Base-by-base conservation (phyloP, 1,284 basidiomycete species). In the Ceratobasidium sp. region DNA sequence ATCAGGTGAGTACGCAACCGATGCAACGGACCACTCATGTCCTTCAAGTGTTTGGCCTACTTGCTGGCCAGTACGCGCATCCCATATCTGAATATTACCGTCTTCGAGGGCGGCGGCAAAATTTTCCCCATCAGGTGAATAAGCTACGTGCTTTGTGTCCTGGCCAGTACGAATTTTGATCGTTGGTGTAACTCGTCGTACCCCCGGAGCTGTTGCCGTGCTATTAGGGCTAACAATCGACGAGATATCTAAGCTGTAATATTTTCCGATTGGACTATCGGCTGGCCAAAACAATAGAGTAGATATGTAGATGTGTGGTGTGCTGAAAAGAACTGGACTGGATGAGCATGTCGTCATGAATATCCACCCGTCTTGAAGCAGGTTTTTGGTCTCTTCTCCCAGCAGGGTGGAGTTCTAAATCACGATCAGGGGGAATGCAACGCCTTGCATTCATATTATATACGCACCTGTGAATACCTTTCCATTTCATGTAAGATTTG, bases 1-100 rank as follows among this genome's bases (percentile, higher is more conserved):
- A 58, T 72, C 64, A 1, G 64, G 50, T 10, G 71, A 72, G 23
- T 50, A 72, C 16, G 32, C 32, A 28, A 59, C 64, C 12, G 12
- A 72, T 1, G 3, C 18, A 30, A 73, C 50, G 8, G 4, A 3
- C 23, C 39, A n/a, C n/a, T 69, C 71, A 58, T 73, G 72, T 5
- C 72, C 67, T n/a, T 73, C 70, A 14, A 72, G 8, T 9, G 65
- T 18, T 6, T 41, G 48, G 2, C 53, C 55, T 1, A 64, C 3
- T 14, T 1, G 41, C 36, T 41, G 34, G 9, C 34, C 30, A 4
- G 57, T 59, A 14, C 12, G 30, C 10, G 52, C 50, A 39, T 71
- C 61, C 65, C 71, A 71, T 9, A 72, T 28, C 18, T 52, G 65
- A 21, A 72, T 45, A 6, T 21, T 43, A 16, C 23, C 45, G 39